Conservation (phyloP, 345 rosid species). For the Citrus hindsii region DNA sequence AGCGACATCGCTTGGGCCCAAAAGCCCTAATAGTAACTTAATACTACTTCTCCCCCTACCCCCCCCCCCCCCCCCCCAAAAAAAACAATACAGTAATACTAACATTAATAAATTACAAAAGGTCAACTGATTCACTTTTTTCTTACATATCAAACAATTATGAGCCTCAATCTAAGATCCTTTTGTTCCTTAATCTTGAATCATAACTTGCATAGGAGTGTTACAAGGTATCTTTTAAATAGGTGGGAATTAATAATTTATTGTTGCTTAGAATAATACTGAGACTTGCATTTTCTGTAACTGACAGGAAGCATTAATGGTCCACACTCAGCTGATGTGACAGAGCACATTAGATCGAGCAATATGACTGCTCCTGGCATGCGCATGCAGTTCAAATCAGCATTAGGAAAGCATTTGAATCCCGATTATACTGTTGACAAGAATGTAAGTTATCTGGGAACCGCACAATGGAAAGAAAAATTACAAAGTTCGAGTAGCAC, state of each 20-base stretch:
- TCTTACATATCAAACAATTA: no score
- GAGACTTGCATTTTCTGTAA: constrained; percentile 4
- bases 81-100: no score
- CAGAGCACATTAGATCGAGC: constrained; percentile 42
- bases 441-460: constrained; percentile 45
- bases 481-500: background rate
- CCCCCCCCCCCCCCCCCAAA: no score
- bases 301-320: constrained; percentile 53
- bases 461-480: background rate
- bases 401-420: constrained; percentile 49
- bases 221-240: background rate
- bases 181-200: no score
- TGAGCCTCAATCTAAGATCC: no score
- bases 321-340: constrained; percentile 43
- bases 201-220: no score
- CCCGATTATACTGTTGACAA: constrained; percentile 51
- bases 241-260: background rate
- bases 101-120: no score
- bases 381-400: constrained; percentile 55
- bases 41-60: no score
- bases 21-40: no score
- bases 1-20: no score
- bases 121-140: no score
- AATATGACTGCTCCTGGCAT: constrained; percentile 46
- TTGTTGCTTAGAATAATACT: background rate